Conservation (phyloP, 1,284 basidiomycete species). For the Hemileia vastatrix region DNA sequence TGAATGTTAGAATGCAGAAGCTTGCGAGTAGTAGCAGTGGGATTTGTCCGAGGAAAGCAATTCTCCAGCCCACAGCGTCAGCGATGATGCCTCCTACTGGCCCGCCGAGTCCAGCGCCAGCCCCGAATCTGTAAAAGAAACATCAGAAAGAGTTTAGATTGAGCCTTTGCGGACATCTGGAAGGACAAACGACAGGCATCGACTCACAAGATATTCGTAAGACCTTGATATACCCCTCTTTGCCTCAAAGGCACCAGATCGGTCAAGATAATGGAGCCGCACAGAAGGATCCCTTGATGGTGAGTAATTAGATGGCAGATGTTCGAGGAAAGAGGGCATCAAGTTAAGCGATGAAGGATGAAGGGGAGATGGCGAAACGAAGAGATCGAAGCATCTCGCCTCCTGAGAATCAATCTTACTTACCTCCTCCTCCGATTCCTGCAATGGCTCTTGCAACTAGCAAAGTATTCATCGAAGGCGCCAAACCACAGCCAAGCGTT, state of each 20-base stretch:
- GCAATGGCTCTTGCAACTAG: conserved; percentile 3
- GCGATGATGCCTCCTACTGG: conserved; percentile 41
- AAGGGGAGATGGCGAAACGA: no score
- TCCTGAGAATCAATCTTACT: no score
- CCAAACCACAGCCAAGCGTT: conserved; percentile 9
- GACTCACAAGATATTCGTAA: conserved; percentile 43
- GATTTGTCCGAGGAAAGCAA: conserved; percentile 37
- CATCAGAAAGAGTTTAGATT: no score
- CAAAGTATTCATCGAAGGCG: background rate
- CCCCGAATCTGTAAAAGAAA: no score
- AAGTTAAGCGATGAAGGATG: no score
- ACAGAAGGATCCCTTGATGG: conserved; percentile 34
- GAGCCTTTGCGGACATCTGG: no score
- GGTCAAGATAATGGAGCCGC: conserved; percentile 34
- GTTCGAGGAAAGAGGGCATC: no score
- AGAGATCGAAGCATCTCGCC: no score
- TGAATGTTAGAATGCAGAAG: background rate
- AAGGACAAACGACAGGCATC: no score
- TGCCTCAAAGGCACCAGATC: conserved; percentile 41
- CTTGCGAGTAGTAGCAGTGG: background rate
- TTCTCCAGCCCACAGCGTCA: conserved; percentile 41
- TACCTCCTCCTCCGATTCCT: conserved; percentile 12
- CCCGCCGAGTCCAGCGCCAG: conserved; percentile 38
- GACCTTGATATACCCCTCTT: conserved; percentile 38
- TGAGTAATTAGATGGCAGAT: no score